Evolutionary conservation across 2,329 filamentous ascomycete genomes (phyloP).

Genomic region (Nigrospora sphaerica): DNA sequence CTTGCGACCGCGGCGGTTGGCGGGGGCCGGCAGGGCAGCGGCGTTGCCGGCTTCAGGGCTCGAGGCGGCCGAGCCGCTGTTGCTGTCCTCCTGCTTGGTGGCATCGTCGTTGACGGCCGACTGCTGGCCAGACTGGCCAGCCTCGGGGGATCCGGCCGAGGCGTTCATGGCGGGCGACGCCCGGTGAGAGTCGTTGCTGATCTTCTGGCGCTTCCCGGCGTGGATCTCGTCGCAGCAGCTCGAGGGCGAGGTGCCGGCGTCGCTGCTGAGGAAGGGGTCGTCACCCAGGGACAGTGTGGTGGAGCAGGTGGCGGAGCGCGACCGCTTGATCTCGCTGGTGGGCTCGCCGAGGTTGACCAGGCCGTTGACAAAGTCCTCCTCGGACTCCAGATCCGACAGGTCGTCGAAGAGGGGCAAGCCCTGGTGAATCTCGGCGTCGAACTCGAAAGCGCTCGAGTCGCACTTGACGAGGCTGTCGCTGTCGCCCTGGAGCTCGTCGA

Average conservation of each 20-base stretch:
- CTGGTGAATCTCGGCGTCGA: slow-evolving; percentile 41
- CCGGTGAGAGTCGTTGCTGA: slow-evolving; percentile 33
- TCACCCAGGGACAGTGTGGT: slow-evolving; percentile 63
- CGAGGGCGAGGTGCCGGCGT: slow-evolving; percentile 59
- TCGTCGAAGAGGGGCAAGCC: slow-evolving; percentile 73
- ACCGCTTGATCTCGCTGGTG: slow-evolving; percentile 60
- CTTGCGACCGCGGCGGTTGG: slow-evolving; percentile 92
- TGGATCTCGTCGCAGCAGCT: slow-evolving; percentile 45
- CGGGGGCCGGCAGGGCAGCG: slow-evolving; percentile 44
- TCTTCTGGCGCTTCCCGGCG: slow-evolving; percentile 52
- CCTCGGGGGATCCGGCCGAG: slow-evolving; percentile 26
- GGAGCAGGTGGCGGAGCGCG: slow-evolving; percentile 60
- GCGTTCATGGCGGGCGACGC: slow-evolving; percentile 35
- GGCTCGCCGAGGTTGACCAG: slow-evolving; percentile 60
- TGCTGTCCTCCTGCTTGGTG: slow-evolving; percentile 8
- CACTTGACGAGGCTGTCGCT: slow-evolving; percentile 36
- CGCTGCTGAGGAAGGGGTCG: slow-evolving; percentile 70
- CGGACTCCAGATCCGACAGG: slow-evolving; percentile 82
- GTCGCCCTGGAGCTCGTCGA: slow-evolving; percentile 54
- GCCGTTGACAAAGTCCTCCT: slow-evolving; percentile 75
- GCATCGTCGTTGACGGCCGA: slow-evolving; percentile 25
- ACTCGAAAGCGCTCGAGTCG: slow-evolving; percentile 39
- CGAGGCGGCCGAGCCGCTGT: slow-evolving; percentile 21
- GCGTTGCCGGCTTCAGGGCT: slow-evolving; percentile 39
- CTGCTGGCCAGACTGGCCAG: slow-evolving; percentile 26